Conservation (phyloP, 1,139 yeast genomes). For the Hyphopichia fennica region DNA sequence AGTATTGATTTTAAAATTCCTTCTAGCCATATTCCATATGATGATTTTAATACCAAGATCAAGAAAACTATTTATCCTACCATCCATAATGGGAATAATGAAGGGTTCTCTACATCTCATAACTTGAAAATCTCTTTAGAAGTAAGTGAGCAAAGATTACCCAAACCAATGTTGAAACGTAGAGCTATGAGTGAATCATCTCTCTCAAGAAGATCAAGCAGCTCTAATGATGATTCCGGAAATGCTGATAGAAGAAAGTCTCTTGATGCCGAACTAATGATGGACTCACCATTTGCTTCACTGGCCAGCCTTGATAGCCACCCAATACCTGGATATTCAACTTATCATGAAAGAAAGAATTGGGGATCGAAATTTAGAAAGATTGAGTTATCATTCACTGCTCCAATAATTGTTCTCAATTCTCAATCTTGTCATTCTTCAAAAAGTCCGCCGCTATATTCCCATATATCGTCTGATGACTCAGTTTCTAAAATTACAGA, state of each 20-base stretch:
- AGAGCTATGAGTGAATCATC: constrained; percentile 4
- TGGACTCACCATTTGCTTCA: too few species aligned
- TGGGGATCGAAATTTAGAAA: constrained; percentile 9
- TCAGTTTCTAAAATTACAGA: background rate
- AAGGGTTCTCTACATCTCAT: constrained; percentile 12
- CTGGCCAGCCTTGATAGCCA: too few species aligned
- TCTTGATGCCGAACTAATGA: too few species aligned
- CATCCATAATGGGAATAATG: constrained; percentile 5
- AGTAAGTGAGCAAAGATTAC: constrained; percentile 9
- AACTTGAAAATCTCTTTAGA: constrained; percentile 12
- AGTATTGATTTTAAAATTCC: constrained; percentile 6
- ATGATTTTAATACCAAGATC: constrained; percentile 1
- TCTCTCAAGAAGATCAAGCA: constrained; percentile 3
- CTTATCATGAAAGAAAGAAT: constrained; percentile 10
- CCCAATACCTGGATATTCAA: constrained; percentile 11
- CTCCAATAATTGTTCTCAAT: constrained; percentile 13
- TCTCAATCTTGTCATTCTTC: constrained; percentile 12
- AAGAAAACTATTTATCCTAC: constrained; percentile 12
- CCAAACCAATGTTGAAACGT: background rate
- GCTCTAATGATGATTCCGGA: background rate
- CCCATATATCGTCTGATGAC: constrained; percentile 3
- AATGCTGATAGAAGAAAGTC: too few species aligned
- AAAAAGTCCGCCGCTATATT: constrained; percentile 12
- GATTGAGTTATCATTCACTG: constrained; percentile 15
- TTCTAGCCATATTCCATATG: background rate